Evolutionary conservation across 108 stramenopile species (phyloP).

Genomic region (Skeletonema tropicum): DNA sequence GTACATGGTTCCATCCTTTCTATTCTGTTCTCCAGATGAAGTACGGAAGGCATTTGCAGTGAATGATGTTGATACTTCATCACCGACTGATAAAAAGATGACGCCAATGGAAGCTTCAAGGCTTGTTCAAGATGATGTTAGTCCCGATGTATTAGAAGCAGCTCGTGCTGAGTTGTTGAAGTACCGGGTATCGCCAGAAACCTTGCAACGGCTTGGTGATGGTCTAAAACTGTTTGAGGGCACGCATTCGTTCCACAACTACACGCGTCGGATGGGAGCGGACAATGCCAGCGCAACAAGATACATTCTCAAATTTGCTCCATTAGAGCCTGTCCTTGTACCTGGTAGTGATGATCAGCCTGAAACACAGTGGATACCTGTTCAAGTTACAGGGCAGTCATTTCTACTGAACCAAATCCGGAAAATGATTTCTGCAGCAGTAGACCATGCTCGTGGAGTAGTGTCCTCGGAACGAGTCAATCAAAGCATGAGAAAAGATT

Average conservation of each 20-base stretch:
- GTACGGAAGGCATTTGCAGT: slow-evolving; percentile 38
- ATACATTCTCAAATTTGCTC: slow-evolving; percentile 76
- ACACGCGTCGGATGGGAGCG: slow-evolving; percentile 76
- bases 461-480: slow-evolving; percentile 52
- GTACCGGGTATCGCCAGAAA: slow-evolving; percentile 67
- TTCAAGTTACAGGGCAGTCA: slow-evolving; percentile 89
- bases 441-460: slow-evolving; percentile 82
- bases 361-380: slow-evolving; percentile 43
- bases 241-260: slow-evolving; percentile 90
- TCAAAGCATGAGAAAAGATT: slow-evolving; percentile 46
- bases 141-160: slow-evolving; percentile 42
- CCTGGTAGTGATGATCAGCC: slow-evolving; percentile 54
- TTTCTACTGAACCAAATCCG: slow-evolving; percentile 98
- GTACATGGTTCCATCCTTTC: slow-evolving; percentile 96
- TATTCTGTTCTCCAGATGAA: slow-evolving; percentile 61
- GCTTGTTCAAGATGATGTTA: slow-evolving; percentile 42
- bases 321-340: slow-evolving; percentile 74
- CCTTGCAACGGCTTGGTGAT: slow-evolving; percentile 55
- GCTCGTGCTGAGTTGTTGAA: slow-evolving; percentile 40
- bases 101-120: slow-evolving; percentile 39
- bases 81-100: slow-evolving; percentile 20
- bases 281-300: slow-evolving; percentile 73
- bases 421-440: slow-evolving; percentile 93
- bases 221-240: slow-evolving; percentile 82
- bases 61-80: slow-evolving; percentile 20